Evolutionary conservation across 352 stramenopile species (phyloP).

Genomic region (Albugo laibachii): DNA sequence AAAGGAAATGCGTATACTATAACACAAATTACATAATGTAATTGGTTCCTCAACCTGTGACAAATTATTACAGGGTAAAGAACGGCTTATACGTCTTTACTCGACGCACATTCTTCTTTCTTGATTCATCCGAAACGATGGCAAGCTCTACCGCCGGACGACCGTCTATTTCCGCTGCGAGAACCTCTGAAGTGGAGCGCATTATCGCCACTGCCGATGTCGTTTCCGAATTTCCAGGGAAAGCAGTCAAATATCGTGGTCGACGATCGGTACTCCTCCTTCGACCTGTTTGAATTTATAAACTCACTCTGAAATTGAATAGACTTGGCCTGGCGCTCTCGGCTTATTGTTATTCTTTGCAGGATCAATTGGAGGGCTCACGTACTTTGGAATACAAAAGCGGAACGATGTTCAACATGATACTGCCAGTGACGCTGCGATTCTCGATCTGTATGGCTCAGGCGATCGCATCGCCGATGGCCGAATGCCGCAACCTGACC

Average conservation of each 20-base stretch:
- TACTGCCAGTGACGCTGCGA: conserved; percentile 23
- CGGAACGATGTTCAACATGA: conserved; percentile 32
- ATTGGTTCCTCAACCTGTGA: no score
- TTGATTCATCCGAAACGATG: no score
- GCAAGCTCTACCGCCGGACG: no score
- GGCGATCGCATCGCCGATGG: conserved; percentile 51
- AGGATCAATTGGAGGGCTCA: conserved; percentile 37
- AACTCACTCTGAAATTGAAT: not conserved
- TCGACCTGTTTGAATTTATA: not conserved
- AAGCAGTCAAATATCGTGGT: conserved; percentile 50
- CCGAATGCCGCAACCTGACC: conserved; percentile 13
- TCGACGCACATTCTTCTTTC: no score
- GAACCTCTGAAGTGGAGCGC: conserved; percentile 60
- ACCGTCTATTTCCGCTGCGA: not conserved
- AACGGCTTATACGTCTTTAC: no score
- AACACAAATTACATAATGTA: no score
- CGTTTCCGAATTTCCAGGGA: conserved; percentile 59
- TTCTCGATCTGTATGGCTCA: conserved; percentile 25
- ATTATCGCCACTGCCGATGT: conserved; percentile 64
- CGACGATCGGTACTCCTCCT: conserved; percentile 26
- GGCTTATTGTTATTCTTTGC: conserved; percentile 32
- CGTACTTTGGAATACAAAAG: conserved; percentile 52
- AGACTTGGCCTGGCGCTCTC: conserved; percentile 65
- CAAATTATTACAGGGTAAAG: no score
- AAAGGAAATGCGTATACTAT: no score